Evolutionary conservation across 2,329 filamentous ascomycete species (phyloP).

Genomic region (Calonectria pauciramosa): DNA sequence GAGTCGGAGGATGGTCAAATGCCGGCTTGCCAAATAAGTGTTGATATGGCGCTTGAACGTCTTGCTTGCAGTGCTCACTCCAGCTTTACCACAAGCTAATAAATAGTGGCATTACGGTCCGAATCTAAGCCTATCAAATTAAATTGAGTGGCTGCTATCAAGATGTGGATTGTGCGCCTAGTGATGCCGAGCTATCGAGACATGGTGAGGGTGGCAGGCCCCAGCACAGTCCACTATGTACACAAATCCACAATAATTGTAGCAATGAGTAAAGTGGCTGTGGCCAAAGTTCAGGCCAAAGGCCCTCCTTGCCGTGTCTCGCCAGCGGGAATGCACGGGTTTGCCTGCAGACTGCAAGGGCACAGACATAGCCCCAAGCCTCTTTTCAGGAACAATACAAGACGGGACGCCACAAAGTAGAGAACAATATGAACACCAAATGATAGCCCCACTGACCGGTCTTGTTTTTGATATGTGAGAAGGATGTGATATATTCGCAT

Average conservation of each 20-base stretch:
- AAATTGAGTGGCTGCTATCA: conserved; percentile 6
- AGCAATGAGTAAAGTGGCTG: not conserved
- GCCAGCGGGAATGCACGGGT: not conserved
- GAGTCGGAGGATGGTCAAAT: conserved; percentile 10
- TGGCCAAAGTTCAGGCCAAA: not conserved
- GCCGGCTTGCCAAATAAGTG: not conserved
- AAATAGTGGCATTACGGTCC: conserved; percentile 38
- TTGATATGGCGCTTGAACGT: not conserved
- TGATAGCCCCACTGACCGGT: conserved; percentile 26
- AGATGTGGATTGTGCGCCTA: conserved; percentile 18
- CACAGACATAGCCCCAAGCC: conserved; percentile 15
- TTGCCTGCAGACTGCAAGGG: conserved; percentile 10
- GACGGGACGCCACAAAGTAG: not conserved
- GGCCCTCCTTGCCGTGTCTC: not conserved
- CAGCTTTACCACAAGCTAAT: not conserved
- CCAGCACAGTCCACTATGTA: not conserved
- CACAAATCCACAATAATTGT: not conserved
- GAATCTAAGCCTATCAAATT: not conserved
- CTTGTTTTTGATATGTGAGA: conserved; percentile 36
- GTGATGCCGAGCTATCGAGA: not conserved
- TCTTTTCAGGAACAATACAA: not conserved
- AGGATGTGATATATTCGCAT: conserved; percentile 36
- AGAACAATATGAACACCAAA: conserved; percentile 52
- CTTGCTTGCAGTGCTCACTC: conserved; percentile 10
- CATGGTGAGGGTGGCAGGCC: not conserved